Conservation (phyloP, 2,329 filamentous ascomycete species). For the Alternaria alternata region DNA sequence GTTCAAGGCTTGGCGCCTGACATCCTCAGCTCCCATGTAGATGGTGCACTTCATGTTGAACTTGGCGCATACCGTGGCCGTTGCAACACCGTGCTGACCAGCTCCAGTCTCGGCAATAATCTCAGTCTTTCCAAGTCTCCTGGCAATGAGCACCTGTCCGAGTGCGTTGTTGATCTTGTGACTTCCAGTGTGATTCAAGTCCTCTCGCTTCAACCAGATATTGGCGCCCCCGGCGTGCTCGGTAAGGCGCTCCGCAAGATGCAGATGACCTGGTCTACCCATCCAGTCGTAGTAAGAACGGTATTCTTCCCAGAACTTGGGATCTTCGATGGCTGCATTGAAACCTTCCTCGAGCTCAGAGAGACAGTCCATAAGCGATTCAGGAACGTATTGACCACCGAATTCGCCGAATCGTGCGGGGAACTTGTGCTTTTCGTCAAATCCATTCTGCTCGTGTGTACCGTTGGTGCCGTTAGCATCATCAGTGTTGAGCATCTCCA, state of each 20-base stretch:
- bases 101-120: slow-evolving; percentile 99
- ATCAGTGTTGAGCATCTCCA: slow-evolving; percentile 79
- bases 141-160: slow-evolving; percentile 88
- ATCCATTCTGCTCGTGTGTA: slow-evolving; percentile 37
- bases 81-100: slow-evolving; percentile 96
- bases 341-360: slow-evolving; percentile 91
- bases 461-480: slow-evolving; percentile 57
- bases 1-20: slow-evolving; percentile 93
- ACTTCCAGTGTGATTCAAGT: slow-evolving; percentile 95
- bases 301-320: slow-evolving; percentile 96
- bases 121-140: slow-evolving; percentile 87
- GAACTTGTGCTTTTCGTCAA: slow-evolving; percentile 61
- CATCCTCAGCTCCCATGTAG: slow-evolving; percentile 98
- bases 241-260: slow-evolving; percentile 86
- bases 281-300: slow-evolving; percentile 97
- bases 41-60: slow-evolving; percentile 98
- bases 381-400: slow-evolving; percentile 95
- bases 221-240: slow-evolving; percentile 90
- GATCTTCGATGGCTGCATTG: slow-evolving; percentile 84
- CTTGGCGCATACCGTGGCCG: slow-evolving; percentile 95
- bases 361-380: slow-evolving; percentile 97
- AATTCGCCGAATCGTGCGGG: slow-evolving; percentile 94
- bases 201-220: slow-evolving; percentile 98
- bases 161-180: slow-evolving; percentile 99
- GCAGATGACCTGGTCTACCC: slow-evolving; percentile 90